Evolutionary conservation across 805 yeast species (phyloP).

Genomic region (Nakazawaea siamensis): DNA sequence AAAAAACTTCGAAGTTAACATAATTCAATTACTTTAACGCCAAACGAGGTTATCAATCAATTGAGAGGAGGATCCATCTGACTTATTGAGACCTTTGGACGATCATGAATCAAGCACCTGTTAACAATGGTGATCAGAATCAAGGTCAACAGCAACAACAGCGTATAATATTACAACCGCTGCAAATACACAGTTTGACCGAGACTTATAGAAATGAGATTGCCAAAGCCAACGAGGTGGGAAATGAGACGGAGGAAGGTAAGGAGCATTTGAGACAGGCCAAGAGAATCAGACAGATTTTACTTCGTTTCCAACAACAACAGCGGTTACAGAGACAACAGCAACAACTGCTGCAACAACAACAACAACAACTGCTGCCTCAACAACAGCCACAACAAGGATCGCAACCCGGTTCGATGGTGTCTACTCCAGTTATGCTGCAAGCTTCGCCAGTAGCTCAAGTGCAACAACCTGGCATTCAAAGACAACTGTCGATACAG

Average conservation of each 20-base stretch:
- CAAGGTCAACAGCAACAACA: constrained; percentile 15
- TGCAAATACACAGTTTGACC: constrained; percentile 50
- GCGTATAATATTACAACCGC: constrained; percentile 23
- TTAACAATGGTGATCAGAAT: constrained; percentile 11
- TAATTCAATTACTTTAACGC: no score
- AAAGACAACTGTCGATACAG: constrained; percentile 21
- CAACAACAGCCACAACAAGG: not conserved
- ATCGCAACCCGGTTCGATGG: not conserved
- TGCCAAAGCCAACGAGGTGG: constrained; percentile 54
- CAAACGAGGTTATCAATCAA: no score
- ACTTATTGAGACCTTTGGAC: not conserved
- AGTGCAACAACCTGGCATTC: constrained; percentile 16
- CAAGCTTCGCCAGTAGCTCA: constrained; percentile 1
- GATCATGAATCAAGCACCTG: constrained; percentile 12
- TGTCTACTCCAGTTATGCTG: not conserved
- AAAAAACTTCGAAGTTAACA: no score
- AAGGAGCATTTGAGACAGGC: constrained; percentile 56
- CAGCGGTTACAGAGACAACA: constrained; percentile 24
- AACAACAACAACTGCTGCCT: constrained; percentile 10
- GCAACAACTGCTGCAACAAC: constrained; percentile 16
- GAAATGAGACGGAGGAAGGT: constrained; percentile 52
- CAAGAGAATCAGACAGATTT: constrained; percentile 51
- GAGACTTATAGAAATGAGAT: constrained; percentile 52
- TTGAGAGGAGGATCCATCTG: not conserved
- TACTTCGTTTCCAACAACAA: constrained; percentile 46